A percentile compares a stretch with the other conserved stretches of the same genome.
Conservation (phyloP, 176 grass and related monocot species). For the Phoenix roebelenii region DNA sequence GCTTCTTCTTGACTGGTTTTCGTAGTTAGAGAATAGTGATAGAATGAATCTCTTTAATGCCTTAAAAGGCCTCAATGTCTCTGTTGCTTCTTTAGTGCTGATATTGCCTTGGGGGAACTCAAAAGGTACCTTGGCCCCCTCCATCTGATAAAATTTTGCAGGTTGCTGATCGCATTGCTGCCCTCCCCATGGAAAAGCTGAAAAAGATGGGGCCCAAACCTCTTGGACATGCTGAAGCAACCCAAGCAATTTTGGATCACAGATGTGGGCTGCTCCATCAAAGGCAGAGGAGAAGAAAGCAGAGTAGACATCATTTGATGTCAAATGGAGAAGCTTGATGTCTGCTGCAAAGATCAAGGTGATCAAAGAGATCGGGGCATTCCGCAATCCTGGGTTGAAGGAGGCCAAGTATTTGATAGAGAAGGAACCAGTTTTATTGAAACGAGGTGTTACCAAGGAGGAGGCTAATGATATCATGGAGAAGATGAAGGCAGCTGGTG, state of each 20-base stretch:
- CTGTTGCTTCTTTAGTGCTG: slow-evolving; percentile 29
- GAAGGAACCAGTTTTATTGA: slow-evolving; percentile 72
- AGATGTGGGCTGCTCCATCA: slow-evolving; percentile 19
- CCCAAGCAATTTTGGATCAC: slow-evolving; percentile 49
- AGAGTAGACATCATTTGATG: slow-evolving; percentile 80
- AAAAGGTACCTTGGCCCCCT: slow-evolving; percentile 26
- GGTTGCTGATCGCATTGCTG: slow-evolving; percentile 64
- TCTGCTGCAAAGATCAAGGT: slow-evolving; percentile 89
- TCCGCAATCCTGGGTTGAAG: slow-evolving; percentile 74
- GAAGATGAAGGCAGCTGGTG: slow-evolving; percentile 82
- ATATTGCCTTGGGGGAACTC: slow-evolving; percentile 21
- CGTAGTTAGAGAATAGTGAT: not conserved
- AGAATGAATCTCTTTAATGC: slow-evolving; percentile 36
- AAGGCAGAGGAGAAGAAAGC: slow-evolving; percentile 75
- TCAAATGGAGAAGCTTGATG: slow-evolving; percentile 94
- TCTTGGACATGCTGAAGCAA: slow-evolving; percentile 55
- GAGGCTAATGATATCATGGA: slow-evolving; percentile 75
- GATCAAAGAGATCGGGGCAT: slow-evolving; percentile 90
- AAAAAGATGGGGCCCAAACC: slow-evolving; percentile 76
- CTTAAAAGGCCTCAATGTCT: slow-evolving; percentile 27
- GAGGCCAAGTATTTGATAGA: slow-evolving; percentile 87
- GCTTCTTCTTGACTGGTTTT: no score
- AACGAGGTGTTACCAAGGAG: slow-evolving; percentile 89
- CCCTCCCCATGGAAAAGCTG: slow-evolving; percentile 64
- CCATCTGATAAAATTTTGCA: slow-evolving; percentile 72